phyloP scores from a whole-genome alignment of 1,139 yeast genomes.

The Chernovozyma aurita region DNA sequence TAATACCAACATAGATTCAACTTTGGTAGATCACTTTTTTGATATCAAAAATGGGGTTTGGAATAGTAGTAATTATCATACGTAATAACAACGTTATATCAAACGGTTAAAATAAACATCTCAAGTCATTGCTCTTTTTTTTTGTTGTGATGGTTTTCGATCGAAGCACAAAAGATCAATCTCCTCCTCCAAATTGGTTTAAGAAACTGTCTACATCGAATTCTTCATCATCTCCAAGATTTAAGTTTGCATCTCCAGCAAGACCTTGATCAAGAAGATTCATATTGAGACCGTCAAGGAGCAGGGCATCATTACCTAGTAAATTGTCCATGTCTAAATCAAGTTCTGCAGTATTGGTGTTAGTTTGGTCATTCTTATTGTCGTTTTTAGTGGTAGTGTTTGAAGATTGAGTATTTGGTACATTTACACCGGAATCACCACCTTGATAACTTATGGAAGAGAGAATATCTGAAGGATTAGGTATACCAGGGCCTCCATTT shows the following conservation, averaged over 20 bases:
- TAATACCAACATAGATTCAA: too few relatives aligned
- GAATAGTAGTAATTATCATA: too few relatives aligned
- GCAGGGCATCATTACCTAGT: conserved; percentile 40
- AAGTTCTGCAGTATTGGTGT: conserved; percentile 15
- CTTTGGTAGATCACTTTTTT: too few relatives aligned
- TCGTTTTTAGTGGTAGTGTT: conserved; percentile 1
- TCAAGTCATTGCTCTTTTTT: too few relatives aligned
- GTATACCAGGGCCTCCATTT: conserved; percentile 19
- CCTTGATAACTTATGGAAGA: conserved; percentile 27
- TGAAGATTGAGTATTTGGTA: not conserved
- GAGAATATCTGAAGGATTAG: conserved; percentile 38
- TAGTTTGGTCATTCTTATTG: conserved; percentile 8
- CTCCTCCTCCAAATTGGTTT: conserved; percentile 40
- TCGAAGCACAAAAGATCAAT: too few relatives aligned
- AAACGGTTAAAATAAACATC: too few relatives aligned
- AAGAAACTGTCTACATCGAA: conserved; percentile 47
- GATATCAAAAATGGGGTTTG: too few relatives aligned
- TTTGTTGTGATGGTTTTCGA: not conserved
- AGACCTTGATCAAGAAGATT: conserved; percentile 35
- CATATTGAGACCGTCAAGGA: conserved; percentile 43
- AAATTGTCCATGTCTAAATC: conserved; percentile 40
- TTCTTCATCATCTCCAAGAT: conserved; percentile 27
- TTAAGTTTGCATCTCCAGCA: conserved; percentile 16
- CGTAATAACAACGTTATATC: too few relatives aligned
- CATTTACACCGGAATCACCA: not conserved